Percentiles rank a stretch among this genome's conserved stretches.
Conservation (phyloP, 1,284 basidiomycete species). For the Trametes sp. region DNA sequence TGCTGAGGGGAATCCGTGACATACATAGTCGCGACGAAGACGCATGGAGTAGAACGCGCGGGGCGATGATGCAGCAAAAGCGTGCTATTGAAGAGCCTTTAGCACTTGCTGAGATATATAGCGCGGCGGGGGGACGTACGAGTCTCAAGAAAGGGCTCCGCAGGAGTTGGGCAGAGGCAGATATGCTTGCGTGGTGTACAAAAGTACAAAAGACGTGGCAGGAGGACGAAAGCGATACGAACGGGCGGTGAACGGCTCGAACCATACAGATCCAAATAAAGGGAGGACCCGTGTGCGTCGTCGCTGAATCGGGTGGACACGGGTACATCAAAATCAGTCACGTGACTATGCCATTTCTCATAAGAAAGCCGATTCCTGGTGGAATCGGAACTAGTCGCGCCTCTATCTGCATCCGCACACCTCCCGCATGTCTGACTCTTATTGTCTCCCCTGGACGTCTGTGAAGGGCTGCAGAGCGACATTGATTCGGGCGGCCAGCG, state of each 20-base stretch:
- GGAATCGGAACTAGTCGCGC: not conserved
- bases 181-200: too few species aligned
- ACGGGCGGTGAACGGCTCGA: not conserved
- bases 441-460: constrained; percentile 3
- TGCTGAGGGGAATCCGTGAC: not conserved
- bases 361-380: not conserved
- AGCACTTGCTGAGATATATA: too few species aligned
- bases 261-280: not conserved
- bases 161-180: too few species aligned
- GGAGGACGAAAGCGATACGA: not conserved
- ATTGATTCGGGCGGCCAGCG: constrained; percentile 6
- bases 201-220: not conserved
- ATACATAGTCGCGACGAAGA: not conserved
- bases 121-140: too few species aligned
- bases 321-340: not conserved
- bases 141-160: too few species aligned
- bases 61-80: not conserved
- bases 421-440: not conserved
- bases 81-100: not conserved
- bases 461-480: constrained; percentile 2
- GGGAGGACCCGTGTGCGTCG: not conserved
- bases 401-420: not conserved
- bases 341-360: not conserved
- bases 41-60: not conserved
- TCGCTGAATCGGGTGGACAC: not conserved